Evolutionary conservation across 169 alveolate species (phyloP).

Genomic region (Plasmodium relictum): DNA sequence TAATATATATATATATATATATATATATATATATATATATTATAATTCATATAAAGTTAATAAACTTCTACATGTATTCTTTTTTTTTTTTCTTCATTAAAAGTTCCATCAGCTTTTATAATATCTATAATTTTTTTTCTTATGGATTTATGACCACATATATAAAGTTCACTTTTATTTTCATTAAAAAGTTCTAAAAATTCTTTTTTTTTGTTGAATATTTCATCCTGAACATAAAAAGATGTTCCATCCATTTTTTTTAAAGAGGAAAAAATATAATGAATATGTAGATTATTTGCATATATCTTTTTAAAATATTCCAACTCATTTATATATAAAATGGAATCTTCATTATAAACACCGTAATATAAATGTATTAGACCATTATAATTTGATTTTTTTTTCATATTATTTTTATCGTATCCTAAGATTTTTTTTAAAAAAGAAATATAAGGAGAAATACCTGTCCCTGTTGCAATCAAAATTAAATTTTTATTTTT

Average conservation of each 20-base stretch:
- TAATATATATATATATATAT: background rate
- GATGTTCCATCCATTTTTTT: constrained; percentile 36
- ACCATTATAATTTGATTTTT: constrained; percentile 22
- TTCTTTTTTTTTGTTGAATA: constrained; percentile 29
- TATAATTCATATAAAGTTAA: background rate
- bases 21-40: background rate
- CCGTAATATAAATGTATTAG: constrained; percentile 79
- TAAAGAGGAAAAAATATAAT: constrained; percentile 76
- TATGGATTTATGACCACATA: constrained; percentile 70
- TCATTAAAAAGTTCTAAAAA: constrained; percentile 38
- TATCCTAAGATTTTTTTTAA: constrained; percentile 60
- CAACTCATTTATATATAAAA: constrained; percentile 75
- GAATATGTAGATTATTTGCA: constrained; percentile 65
- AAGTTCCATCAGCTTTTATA: constrained; percentile 8
- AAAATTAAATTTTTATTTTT: constrained; percentile 77
- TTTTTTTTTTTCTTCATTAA: constrained; percentile 16
- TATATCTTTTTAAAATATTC: constrained; percentile 75
- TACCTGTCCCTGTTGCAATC: constrained; percentile 87
- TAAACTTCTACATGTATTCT: constrained; percentile 67
- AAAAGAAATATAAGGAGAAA: constrained; percentile 82
- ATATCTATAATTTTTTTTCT: constrained; percentile 42
- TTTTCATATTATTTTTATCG: constrained; percentile 3
- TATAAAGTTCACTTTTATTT: constrained; percentile 44
- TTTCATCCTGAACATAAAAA: constrained; percentile 71
- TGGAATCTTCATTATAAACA: constrained; percentile 78